Percentiles rank a stretch among this genome's conserved stretches.
phyloP scores from a whole-genome alignment of 495 filamentous ascomycete genomes.

The Podospora didyma region DNA sequence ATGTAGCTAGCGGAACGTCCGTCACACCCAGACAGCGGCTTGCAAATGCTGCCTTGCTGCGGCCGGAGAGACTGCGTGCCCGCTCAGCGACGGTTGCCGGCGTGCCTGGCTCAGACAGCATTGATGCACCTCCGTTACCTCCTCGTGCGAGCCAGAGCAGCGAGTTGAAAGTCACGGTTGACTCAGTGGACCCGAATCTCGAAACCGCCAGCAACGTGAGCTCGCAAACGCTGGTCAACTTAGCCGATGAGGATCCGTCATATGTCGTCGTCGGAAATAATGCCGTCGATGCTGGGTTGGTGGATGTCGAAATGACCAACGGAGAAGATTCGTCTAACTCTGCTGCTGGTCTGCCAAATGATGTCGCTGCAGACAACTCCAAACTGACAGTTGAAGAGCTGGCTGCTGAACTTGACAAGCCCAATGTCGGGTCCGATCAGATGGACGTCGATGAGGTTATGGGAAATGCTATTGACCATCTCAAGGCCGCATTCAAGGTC shows the following conservation, averaged over 20 bases:
- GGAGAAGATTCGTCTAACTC: constrained; percentile 3
- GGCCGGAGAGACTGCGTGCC: constrained; percentile 19
- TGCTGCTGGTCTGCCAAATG: not conserved
- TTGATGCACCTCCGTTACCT: constrained; percentile 23
- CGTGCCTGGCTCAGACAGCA: not conserved
- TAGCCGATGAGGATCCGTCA: constrained; percentile 23
- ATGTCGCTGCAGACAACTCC: constrained; percentile 15
- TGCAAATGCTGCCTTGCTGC: constrained; percentile 64
- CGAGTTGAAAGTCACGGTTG: constrained; percentile 14
- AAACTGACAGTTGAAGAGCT: constrained; percentile 38
- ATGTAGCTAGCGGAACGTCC: constrained; percentile 50
- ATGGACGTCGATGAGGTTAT: constrained; percentile 97
- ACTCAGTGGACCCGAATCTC: constrained; percentile 11
- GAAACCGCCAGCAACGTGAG: constrained; percentile 35
- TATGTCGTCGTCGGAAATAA: constrained; percentile 10
- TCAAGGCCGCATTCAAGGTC: constrained; percentile 82
- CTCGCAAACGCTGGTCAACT: constrained; percentile 43
- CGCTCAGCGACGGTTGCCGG: constrained; percentile 4
- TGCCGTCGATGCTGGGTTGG: not conserved
- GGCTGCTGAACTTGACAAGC: constrained; percentile 37
- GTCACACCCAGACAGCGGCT: constrained; percentile 72
- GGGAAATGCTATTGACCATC: constrained; percentile 80
- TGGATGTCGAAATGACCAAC: constrained; percentile 17
- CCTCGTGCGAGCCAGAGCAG: constrained; percentile 16
- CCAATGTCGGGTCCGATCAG: constrained; percentile 48